Percentiles rank a stretch among this genome's conserved stretches.
Conservation (phyloP, 2,329 filamentous ascomycete genomes). For the Exophiala alcalophila region DNA sequence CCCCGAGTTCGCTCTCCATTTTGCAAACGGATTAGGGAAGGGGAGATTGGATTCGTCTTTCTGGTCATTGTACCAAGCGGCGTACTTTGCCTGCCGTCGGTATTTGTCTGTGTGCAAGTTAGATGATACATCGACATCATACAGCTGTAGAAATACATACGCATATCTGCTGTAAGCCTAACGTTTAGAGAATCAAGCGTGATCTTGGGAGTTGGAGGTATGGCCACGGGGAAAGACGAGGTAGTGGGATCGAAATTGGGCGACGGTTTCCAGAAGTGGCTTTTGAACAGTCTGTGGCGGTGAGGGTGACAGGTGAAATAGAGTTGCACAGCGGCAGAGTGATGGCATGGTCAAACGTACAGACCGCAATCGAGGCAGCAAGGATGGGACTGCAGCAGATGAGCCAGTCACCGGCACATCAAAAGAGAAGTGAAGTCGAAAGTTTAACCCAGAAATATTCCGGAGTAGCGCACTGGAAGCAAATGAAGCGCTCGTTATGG, state of each 20-base stretch:
- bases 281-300: too few species aligned
- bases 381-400: too few species aligned
- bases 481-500: too few species aligned
- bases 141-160: slow-evolving; percentile 12
- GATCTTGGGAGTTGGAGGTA: too few species aligned
- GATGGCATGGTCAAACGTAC: neutral
- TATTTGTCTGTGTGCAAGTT: slow-evolving; percentile 25
- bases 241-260: too few species aligned
- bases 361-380: too few species aligned
- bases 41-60: slow-evolving; percentile 15
- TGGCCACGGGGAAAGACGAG: too few species aligned
- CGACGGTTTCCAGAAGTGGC: too few species aligned
- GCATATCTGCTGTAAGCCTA: slow-evolving; percentile 13
- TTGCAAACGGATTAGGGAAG: slow-evolving; percentile 24
- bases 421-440: too few species aligned
- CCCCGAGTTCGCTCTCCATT: slow-evolving; percentile 16
- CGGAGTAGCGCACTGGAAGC: too few species aligned
- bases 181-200: neutral
- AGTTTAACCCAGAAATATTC: too few species aligned
- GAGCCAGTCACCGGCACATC: too few species aligned
- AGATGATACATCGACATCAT: neutral
- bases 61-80: slow-evolving; percentile 28
- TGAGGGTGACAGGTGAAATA: neutral
- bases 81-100: slow-evolving; percentile 26
- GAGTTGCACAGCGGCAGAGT: neutral